Base-by-base conservation (phyloP, 2,329 filamentous ascomycete species). In the Tolypocladium sp. region DNA sequence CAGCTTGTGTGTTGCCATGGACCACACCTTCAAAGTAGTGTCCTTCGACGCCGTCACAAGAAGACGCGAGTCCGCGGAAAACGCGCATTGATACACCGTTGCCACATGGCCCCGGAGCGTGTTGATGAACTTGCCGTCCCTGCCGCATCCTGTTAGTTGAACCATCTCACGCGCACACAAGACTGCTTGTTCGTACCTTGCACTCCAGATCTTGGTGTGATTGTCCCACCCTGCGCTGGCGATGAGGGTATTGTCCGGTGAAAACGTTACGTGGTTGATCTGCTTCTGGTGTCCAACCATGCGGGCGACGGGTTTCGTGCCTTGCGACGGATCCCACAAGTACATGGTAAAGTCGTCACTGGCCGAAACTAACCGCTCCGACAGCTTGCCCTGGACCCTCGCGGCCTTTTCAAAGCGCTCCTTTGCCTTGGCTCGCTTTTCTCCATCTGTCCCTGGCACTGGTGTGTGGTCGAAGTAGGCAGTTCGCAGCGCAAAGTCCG, bases 301-400 rank as follows among this genome's bases (percentile, higher is more conserved):
- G 40, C 92, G 82, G n/a, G 90, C 89, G 4, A 97, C 79, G 0
- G 93, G 92, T 72, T 97, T 97, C 9, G 81, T 90, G 4, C 88
- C 87, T 61, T 82, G 74, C 12, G 86, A 80, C 0, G 92, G 92
- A 61, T 95, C 90, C 93, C 93, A 99, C 9, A 99, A 82, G 71
- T 92, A 96, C 83, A 99, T 93, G 7, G 92, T 96, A 72, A 92
- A 96, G 73, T 99, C 94, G 70, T 97, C 94, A 64, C 89, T 93
- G 2, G 93, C 94, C 10, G 92, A 95, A 3, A 96, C 90, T 4
- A 97, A 76, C 35, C 90, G 84, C 76, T 99, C 94, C 1, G 89
- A 85, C 27, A 96, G 80, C 68, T 87, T 85, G 33, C 89, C 89
- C 63, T 88, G 84, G 35, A 92, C 81, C 2, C 81, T 89, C 6